These are phyloP conservation scores for Agaricus bisporus DNA, from an alignment of 768 basidiomycete genomes.

Conservation along the genomic window DNA sequence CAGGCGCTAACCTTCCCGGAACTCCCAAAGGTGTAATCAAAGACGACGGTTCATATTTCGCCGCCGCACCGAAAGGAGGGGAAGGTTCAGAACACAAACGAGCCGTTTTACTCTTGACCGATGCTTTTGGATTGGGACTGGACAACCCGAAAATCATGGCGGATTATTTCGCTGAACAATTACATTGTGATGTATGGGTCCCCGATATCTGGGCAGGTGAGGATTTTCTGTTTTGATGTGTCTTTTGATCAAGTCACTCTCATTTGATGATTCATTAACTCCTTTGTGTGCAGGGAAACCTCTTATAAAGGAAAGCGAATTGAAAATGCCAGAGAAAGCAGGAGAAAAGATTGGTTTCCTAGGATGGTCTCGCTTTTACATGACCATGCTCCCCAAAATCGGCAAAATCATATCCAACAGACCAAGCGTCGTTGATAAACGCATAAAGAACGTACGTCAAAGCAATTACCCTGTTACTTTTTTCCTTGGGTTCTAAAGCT, in stretches of 20 bases:
- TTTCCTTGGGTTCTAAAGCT: background rate
- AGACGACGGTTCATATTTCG: conserved; percentile 35
- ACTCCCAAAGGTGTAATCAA: conserved; percentile 35
- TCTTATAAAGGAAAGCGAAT: conserved; percentile 18
- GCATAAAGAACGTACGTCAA: conserved; percentile 17
- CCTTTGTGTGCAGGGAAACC: conserved; percentile 22
- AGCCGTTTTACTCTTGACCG: conserved; percentile 48
- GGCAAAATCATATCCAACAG: conserved; percentile 26
- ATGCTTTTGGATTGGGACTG: conserved; percentile 49
- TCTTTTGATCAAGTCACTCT: too few relatives aligned
- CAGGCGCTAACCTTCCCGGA: conserved; percentile 37
- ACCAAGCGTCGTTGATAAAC: conserved; percentile 24
- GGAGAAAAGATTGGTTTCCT: conserved; percentile 26
- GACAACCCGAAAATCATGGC: conserved; percentile 53
- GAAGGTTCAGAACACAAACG: conserved; percentile 17
- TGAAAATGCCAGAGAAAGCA: conserved; percentile 26
- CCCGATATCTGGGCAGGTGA: conserved; percentile 57
- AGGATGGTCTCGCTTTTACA: conserved; percentile 23
- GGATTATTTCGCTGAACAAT: conserved; percentile 39
- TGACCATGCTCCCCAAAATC: conserved; percentile 20
- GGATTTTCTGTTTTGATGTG: too few relatives aligned
- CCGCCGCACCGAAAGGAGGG: conserved; percentile 20
- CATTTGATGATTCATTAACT: conserved; percentile 28
- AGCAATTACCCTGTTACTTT: background rate
- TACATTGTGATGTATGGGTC: conserved; percentile 57